Evolutionary conservation across 2,329 filamentous ascomycete species (phyloP).

Genomic region (Aspergillus sp.): DNA sequence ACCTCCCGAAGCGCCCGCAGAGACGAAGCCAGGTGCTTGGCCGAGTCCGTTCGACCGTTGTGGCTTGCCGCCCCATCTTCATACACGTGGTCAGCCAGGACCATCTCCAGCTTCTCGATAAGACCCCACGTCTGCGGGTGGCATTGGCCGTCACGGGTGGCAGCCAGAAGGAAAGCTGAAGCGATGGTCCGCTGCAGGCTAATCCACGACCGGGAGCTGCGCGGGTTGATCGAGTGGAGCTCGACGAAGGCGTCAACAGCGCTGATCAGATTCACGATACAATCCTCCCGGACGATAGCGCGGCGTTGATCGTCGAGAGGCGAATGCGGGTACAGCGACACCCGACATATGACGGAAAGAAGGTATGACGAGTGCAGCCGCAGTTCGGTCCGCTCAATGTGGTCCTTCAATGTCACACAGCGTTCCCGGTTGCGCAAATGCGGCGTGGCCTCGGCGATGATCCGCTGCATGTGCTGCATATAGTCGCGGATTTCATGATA

Average conservation of each 20-base stretch:
- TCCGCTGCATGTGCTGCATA: constrained; percentile 45
- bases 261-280: constrained; percentile 43
- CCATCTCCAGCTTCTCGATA: constrained; percentile 20
- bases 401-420: constrained; percentile 33
- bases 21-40: constrained; percentile 24
- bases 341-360: constrained; percentile 49
- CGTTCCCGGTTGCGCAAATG: constrained; percentile 43
- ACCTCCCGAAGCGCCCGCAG: constrained; percentile 24
- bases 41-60: constrained; percentile 23
- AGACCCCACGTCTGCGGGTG: constrained; percentile 18
- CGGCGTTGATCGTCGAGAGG: constrained; percentile 31
- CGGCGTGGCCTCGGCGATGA: constrained; percentile 47
- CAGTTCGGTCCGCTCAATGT: constrained; percentile 49
- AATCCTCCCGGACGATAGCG: constrained; percentile 38
- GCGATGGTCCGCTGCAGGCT: constrained; percentile 34
- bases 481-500: constrained; percentile 46
- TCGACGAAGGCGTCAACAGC: constrained; percentile 51
- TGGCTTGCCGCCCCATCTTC: constrained; percentile 14
- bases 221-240: constrained; percentile 30
- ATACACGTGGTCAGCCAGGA: constrained; percentile 24
- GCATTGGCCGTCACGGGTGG: constrained; percentile 18
- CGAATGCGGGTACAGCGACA: constrained; percentile 38
- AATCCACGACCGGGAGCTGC: constrained; percentile 34
- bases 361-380: constrained; percentile 54
- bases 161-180: constrained; percentile 31